These are phyloP conservation scores for Auriscalpium orientale DNA, from an alignment of 768 basidiomycete genomes.

Conservation along the genomic window DNA sequence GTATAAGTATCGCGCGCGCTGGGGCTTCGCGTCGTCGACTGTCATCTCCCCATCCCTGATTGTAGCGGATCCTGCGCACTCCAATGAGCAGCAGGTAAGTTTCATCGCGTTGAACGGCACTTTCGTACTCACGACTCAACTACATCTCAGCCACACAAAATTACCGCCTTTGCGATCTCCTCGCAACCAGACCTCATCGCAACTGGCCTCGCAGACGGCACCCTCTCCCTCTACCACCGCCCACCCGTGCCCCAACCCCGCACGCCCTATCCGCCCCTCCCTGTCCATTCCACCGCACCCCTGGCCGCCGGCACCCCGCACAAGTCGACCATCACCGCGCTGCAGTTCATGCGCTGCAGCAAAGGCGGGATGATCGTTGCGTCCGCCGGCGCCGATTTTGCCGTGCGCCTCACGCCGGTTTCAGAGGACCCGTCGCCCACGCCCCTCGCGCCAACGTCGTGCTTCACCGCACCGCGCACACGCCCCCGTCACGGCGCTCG, in stretches of 20 bases:
- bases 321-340: constrained; percentile 10
- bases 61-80: constrained; percentile 13
- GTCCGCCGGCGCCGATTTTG: constrained; percentile 13
- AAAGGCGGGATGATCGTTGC: constrained; percentile 2
- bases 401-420: constrained; percentile 9
- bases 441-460: constrained; percentile 2
- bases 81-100: constrained; percentile 13
- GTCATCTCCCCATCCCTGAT: constrained; percentile 8
- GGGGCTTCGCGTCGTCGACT: constrained; percentile 9
- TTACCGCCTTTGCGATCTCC: constrained; percentile 10
- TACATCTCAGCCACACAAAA: constrained; percentile 10
- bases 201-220: constrained; percentile 13
- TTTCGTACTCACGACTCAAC: background rate
- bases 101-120: background rate
- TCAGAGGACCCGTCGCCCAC: background rate
- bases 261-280: constrained; percentile 3
- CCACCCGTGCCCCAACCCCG: background rate
- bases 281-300: background rate
- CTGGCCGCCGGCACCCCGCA: constrained; percentile 6
- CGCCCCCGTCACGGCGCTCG: constrained; percentile 7
- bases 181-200: constrained; percentile 2
- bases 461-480: constrained; percentile 10
- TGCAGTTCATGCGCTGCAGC: constrained; percentile 7
- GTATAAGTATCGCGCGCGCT: constrained; percentile 10
- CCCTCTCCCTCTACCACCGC: constrained; percentile 9